Base-by-base conservation (phyloP, 2,329 filamentous ascomycete species). In the Aspergillus spinulosporus region DNA sequence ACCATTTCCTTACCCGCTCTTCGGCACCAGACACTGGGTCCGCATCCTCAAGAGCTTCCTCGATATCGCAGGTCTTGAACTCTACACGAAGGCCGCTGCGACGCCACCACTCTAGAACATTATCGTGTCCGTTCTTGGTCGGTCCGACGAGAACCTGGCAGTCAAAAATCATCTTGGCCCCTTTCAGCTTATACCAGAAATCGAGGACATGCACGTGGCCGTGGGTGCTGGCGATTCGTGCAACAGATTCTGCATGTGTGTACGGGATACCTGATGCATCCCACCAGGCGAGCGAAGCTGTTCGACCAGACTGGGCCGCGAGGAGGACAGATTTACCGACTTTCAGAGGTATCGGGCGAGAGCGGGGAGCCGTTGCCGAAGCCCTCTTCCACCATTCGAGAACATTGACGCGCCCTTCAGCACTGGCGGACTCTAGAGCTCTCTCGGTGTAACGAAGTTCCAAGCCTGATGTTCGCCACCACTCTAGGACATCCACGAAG, bases 21-120 rank as follows among this genome's bases (percentile, higher is more conserved):
- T 91, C 88, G 52, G 88, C 86, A 3, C 79, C 84, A 40, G 84
- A 84, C 3, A 93, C 84, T 21, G 69, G 69, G 55, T 72, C 72
- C 2, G 90, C 90, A 70, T 96, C 92, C 71, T 97, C 92, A 39
- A 97, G 80, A 0, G 92, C 92, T 74, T 97, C 93, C 72, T 97
- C 92, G 59, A 97, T 94, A 72, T 96, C 92, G 72, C 92, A 96
- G 1, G 91, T 96, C 72, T 93, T 92, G 74, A 96, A 97, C 72
- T 96, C 91, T 28, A 97, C 92, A 51, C 84, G 82, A 63, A 92
- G 81, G 0, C 86, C 85, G 36, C 76, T 79, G 32, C 81, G 81
- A 67, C 89, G 88, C 92, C 93, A 97, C 93, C 93, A 97, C 70
- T 96, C 90, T 5, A 97, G 78, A 21, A 96, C 91, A 36, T 85